Conservation (phyloP, 2,329 filamentous ascomycete genomes). For the Cladosporium oxysporum region DNA sequence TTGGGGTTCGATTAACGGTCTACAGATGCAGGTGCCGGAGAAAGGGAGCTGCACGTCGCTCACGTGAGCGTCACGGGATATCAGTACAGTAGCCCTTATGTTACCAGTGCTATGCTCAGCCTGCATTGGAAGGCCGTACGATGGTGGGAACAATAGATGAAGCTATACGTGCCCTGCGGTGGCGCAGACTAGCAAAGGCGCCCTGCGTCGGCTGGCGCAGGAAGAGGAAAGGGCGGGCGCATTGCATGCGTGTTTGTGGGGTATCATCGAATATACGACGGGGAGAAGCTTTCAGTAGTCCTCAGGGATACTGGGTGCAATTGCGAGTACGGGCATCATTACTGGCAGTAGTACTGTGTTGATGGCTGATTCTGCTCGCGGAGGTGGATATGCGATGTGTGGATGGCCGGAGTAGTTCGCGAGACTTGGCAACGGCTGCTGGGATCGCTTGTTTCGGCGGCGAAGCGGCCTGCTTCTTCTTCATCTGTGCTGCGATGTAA, state of each 20-base stretch:
- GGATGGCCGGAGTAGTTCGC: background rate
- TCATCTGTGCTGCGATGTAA: background rate
- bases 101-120: background rate
- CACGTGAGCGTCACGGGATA: background rate
- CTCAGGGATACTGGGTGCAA: background rate
- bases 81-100: background rate
- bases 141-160: background rate
- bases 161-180: constrained; percentile 1
- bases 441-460: constrained; percentile 4
- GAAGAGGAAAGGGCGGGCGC: background rate
- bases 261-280: background rate
- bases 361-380: constrained; percentile 4
- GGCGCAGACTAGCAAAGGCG: background rate
- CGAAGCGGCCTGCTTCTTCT: constrained; percentile 2
- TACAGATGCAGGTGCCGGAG: background rate
- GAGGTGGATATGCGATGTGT: background rate
- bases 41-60: background rate
- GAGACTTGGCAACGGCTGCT: constrained; percentile 9
- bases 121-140: background rate
- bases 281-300: constrained; percentile 8
- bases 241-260: constrained; percentile 1
- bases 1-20: background rate
- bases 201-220: background rate
- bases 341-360: background rate
- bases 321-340: background rate